phyloP scores from a whole-genome alignment of 495 filamentous ascomycete genomes.

The Apiosordaria backusii region DNA sequence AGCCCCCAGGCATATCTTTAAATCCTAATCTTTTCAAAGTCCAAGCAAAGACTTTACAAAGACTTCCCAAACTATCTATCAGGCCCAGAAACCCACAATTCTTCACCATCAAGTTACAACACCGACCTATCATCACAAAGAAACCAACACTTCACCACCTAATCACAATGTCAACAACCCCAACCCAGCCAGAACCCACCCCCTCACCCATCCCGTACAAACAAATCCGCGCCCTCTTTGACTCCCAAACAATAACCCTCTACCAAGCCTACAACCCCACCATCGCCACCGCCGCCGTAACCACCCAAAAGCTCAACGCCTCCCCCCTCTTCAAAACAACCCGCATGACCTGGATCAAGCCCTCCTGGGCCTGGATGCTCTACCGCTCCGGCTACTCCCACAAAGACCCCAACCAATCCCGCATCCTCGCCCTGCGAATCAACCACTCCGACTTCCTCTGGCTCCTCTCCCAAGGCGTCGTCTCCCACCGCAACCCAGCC shows the following conservation, averaged over 20 bases:
- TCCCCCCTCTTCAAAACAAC: conserved; percentile 49
- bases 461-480: conserved; percentile 33
- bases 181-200: background rate
- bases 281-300: conserved; percentile 55
- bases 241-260: conserved; percentile 52
- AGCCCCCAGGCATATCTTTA: background rate
- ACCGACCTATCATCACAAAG: background rate
- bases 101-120: background rate
- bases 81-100: background rate
- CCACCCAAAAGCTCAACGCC: conserved; percentile 48
- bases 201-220: conserved; percentile 36
- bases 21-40: background rate
- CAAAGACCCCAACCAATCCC: conserved; percentile 48
- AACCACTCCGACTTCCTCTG: conserved; percentile 42
- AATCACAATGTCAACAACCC: background rate
- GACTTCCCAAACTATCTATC: background rate
- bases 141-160: no score
- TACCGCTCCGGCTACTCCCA: conserved; percentile 55
- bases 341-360: conserved; percentile 69
- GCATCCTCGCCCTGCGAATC: conserved; percentile 54
- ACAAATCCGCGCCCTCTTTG: conserved; percentile 52
- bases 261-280: conserved; percentile 58
- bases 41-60: background rate
- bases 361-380: conserved; percentile 63
- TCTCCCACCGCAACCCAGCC: conserved; percentile 10